phyloP scores from a whole-genome alignment of 2,329 filamentous ascomycete genomes.

The Pseudocercospora eumusae region DNA sequence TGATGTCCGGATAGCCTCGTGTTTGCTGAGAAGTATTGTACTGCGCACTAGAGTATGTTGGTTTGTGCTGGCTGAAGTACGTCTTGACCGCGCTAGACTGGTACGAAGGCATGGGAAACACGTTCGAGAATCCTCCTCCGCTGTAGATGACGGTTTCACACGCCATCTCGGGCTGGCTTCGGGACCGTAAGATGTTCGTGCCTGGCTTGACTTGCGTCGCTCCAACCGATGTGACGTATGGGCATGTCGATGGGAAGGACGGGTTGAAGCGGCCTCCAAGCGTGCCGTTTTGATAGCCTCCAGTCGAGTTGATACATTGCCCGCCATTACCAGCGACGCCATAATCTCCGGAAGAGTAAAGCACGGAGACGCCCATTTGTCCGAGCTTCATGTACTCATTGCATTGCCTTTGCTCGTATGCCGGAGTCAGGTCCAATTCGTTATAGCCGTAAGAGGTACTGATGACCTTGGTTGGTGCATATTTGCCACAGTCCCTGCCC shows the following conservation, averaged over 20 bases:
- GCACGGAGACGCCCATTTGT: constrained; percentile 49
- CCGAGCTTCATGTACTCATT: constrained; percentile 59
- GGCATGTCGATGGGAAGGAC: constrained; percentile 42
- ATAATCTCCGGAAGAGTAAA: constrained; percentile 56
- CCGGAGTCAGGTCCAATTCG: constrained; percentile 44
- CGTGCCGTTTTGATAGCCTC: constrained; percentile 32
- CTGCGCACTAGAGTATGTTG: constrained; percentile 30
- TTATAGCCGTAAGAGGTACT: constrained; percentile 56
- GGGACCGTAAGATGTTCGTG: constrained; percentile 27
- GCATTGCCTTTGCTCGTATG: constrained; percentile 57
- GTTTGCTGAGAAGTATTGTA: constrained; percentile 29
- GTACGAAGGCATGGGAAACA: constrained; percentile 52
- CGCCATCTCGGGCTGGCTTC: constrained; percentile 46
- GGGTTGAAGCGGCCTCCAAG: constrained; percentile 49
- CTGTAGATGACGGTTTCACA: constrained; percentile 49
- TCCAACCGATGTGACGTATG: constrained; percentile 49
- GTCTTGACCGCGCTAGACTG: constrained; percentile 46
- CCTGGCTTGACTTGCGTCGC: constrained; percentile 45
- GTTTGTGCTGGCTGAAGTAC: constrained; percentile 46
- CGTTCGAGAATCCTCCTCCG: constrained; percentile 55
- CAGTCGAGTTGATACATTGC: constrained; percentile 26
- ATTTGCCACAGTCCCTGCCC: constrained; percentile 50
- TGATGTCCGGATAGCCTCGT: constrained; percentile 40
- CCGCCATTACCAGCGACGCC: constrained; percentile 36
- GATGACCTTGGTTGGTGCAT: constrained; percentile 55